A percentile compares a stretch with the other conserved stretches of the same genome.
Evolutionary conservation across 495 filamentous ascomycete species (phyloP).

Genomic region (Lichina pygmaea): DNA sequence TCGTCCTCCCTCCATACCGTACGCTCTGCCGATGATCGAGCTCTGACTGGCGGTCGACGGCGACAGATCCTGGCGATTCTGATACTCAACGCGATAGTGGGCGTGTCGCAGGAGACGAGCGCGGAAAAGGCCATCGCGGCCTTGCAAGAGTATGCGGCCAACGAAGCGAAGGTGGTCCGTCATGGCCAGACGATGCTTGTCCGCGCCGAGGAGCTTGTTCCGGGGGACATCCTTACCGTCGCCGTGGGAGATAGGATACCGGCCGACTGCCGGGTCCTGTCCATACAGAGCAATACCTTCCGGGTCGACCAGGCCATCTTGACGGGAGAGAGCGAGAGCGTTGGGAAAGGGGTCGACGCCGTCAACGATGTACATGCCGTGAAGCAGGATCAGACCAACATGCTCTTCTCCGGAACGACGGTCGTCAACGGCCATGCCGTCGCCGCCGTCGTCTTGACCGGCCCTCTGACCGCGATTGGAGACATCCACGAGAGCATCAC

Average conservation of each 20-base stretch:
- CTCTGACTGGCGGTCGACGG: slow-evolving; percentile 1
- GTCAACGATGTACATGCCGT: slow-evolving; percentile 65
- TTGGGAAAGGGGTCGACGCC: slow-evolving; percentile 47
- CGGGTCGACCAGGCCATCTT: slow-evolving; percentile 89
- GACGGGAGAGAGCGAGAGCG: slow-evolving; percentile 95
- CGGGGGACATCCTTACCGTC: slow-evolving; percentile 75
- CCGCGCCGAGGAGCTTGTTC: slow-evolving; percentile 87
- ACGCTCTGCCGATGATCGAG: neutral
- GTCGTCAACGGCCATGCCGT: slow-evolving; percentile 86
- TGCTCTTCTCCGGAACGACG: slow-evolving; percentile 95
- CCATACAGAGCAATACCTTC: slow-evolving; percentile 93
- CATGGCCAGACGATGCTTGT: slow-evolving; percentile 46
- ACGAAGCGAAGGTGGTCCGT: slow-evolving; percentile 81
- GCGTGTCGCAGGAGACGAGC: slow-evolving; percentile 94
- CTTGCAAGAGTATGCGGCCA: slow-evolving; percentile 95
- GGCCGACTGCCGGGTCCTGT: slow-evolving; percentile 78
- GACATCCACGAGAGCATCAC: slow-evolving; percentile 98
- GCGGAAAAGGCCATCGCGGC: slow-evolving; percentile 97
- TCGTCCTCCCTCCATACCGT: neutral
- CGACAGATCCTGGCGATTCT: slow-evolving; percentile 83
- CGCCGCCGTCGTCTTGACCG: slow-evolving; percentile 79
- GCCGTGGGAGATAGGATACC: slow-evolving; percentile 84
- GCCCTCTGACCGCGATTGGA: slow-evolving; percentile 78
- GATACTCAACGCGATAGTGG: slow-evolving; percentile 86
- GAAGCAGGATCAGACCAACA: slow-evolving; percentile 93